Evolutionary conservation across 306 rosid genomes (phyloP).

Genomic region (Glycine soja): DNA sequence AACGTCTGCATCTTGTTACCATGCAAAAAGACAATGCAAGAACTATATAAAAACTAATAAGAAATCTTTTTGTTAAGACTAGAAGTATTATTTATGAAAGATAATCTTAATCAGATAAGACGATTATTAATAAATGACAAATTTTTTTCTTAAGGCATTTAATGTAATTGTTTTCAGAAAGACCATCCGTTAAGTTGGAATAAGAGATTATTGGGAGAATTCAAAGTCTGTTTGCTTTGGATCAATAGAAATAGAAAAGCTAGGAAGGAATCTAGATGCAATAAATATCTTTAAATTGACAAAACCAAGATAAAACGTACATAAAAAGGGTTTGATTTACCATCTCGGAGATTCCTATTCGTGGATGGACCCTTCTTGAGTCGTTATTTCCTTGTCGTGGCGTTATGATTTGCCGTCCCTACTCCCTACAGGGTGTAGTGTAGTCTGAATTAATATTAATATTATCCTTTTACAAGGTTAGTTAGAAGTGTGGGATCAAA

Average conservation of each 20-base stretch:
- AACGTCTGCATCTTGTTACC: not conserved
- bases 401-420: conserved; percentile 47
- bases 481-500: conserved; percentile 43
- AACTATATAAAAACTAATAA: not conserved
- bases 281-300: not conserved
- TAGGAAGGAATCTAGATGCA: not conserved
- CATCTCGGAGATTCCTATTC: conserved; percentile 16
- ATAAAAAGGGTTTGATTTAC: not conserved
- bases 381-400: conserved; percentile 42
- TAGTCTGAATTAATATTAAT: conserved; percentile 31
- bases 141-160: too few relatives aligned
- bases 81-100: too few relatives aligned
- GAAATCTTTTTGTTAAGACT: not conserved
- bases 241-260: not conserved
- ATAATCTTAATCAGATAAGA: too few relatives aligned
- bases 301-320: not conserved
- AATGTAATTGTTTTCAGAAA: too few relatives aligned
- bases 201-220: too few relatives aligned
- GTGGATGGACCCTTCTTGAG: conserved; percentile 44
- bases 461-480: conserved; percentile 10
- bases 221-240: too few relatives aligned
- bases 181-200: too few relatives aligned
- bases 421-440: conserved; percentile 30
- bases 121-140: too few relatives aligned
- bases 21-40: not conserved